phyloP scores from a whole-genome alignment of 768 basidiomycete genomes.

The Amanita thiersii region DNA sequence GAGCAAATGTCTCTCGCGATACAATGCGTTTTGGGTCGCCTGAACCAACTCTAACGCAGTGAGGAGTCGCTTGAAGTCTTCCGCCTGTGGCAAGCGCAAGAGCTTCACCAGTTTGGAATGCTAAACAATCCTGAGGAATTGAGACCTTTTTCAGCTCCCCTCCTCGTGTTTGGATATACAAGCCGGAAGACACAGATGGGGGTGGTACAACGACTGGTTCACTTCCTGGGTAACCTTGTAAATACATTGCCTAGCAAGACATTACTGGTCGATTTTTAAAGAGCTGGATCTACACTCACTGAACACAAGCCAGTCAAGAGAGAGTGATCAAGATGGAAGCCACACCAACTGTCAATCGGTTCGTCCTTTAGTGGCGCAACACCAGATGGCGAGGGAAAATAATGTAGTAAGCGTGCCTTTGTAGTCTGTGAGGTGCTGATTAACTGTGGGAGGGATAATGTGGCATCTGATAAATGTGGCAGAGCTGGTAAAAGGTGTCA shows the following conservation, averaged over 20 bases:
- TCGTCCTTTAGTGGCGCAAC: slow-evolving; percentile 41
- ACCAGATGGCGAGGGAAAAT: slow-evolving; percentile 65
- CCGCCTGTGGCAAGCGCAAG: slow-evolving; percentile 82
- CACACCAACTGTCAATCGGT: slow-evolving; percentile 85
- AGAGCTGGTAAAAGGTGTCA: slow-evolving; percentile 40
- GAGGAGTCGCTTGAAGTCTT: slow-evolving; percentile 84
- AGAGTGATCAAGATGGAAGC: slow-evolving; percentile 91
- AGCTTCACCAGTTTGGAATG: slow-evolving; percentile 97
- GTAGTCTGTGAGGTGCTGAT: slow-evolving; percentile 74
- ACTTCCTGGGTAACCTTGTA: slow-evolving; percentile 37
- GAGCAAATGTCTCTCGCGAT: slow-evolving; percentile 80
- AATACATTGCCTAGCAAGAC: slow-evolving; percentile 67
- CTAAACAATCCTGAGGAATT: slow-evolving; percentile 79
- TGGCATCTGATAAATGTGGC: slow-evolving; percentile 54
- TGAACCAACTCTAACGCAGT: slow-evolving; percentile 78
- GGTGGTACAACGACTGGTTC: slow-evolving; percentile 46
- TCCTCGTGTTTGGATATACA: slow-evolving; percentile 86
- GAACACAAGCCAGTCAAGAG: slow-evolving; percentile 90
- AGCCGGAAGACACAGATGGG: slow-evolving; percentile 72
- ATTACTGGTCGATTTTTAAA: slow-evolving; percentile 5
- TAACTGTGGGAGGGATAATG: slow-evolving; percentile 60
- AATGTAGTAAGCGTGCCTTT: slow-evolving; percentile 94
- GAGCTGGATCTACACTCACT: slow-evolving; percentile 27
- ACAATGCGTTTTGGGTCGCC: slow-evolving; percentile 38
- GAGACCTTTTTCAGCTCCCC: slow-evolving; percentile 73